Evolutionary conservation across 1,139 yeast genomes (phyloP).

Genomic region (Schizosaccharomyces versatilis): DNA sequence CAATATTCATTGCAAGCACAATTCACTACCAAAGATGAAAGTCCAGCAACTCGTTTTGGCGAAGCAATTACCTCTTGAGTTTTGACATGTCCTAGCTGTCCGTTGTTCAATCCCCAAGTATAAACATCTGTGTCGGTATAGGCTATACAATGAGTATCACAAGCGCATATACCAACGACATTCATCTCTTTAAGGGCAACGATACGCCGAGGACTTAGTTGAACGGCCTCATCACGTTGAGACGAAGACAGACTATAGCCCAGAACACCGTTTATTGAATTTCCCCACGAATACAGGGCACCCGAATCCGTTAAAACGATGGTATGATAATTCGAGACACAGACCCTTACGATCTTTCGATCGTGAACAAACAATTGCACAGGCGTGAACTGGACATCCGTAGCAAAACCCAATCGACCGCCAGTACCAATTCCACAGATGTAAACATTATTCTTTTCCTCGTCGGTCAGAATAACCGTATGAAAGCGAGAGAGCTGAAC

Average conservation of each 20-base stretch:
- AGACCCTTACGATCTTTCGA: conserved; percentile 24
- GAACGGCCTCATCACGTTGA: conserved; percentile 19
- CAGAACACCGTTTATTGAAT: conserved; percentile 41
- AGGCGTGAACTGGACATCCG: conserved; percentile 20
- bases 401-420: conserved; percentile 44
- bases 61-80: conserved; percentile 18
- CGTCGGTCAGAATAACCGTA: conserved; percentile 35
- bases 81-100: conserved; percentile 52
- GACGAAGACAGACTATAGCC: conserved; percentile 29
- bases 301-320: conserved; percentile 32
- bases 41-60: conserved; percentile 23
- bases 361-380: conserved; percentile 20
- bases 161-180: conserved; percentile 38
- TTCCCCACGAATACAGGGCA: conserved; percentile 56
- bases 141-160: conserved; percentile 51
- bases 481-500: conserved; percentile 44
- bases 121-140: conserved; percentile 32
- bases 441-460: conserved; percentile 26
- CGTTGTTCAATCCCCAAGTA: conserved; percentile 67
- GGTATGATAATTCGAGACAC: conserved; percentile 47
- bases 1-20: conserved; percentile 49
- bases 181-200: conserved; percentile 24
- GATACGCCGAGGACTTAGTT: conserved; percentile 30
- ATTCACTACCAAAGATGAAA: conserved; percentile 18
- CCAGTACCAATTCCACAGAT: conserved; percentile 49